Conservation (phyloP, 2,329 filamentous ascomycete genomes). For the Aspergillus unguis region DNA sequence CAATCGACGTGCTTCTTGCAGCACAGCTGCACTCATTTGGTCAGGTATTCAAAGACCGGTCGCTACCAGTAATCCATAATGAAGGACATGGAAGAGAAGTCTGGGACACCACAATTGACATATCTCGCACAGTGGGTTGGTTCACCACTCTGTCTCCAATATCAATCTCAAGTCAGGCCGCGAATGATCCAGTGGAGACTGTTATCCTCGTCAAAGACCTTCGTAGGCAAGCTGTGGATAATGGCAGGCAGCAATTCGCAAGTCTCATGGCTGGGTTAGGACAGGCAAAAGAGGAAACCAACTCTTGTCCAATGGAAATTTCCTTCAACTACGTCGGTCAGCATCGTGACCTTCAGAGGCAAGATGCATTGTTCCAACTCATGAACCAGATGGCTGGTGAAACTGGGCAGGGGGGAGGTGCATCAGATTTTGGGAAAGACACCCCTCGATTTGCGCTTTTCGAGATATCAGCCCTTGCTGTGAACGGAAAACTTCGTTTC, state of each 20-base stretch:
- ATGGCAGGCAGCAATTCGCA: conserved; percentile 40
- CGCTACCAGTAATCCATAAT: conserved; percentile 44
- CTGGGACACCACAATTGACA: conserved; percentile 46
- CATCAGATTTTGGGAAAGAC: conserved; percentile 44
- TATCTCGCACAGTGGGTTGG: conserved; percentile 52
- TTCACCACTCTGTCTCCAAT: conserved; percentile 51
- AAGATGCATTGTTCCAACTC: conserved; percentile 44
- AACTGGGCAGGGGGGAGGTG: conserved; percentile 44
- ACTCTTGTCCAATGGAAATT: conserved; percentile 45
- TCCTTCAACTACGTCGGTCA: conserved; percentile 43
- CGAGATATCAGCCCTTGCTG: conserved; percentile 52
- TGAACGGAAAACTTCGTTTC: conserved; percentile 46
- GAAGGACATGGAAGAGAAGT: conserved; percentile 50
- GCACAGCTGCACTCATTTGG: conserved; percentile 45
- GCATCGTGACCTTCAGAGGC: conserved; percentile 44
- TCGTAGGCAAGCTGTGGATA: conserved; percentile 35
- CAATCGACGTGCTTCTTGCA: conserved; percentile 37
- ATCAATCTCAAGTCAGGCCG: conserved; percentile 28
- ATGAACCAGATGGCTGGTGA: conserved; percentile 48
- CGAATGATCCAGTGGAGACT: conserved; percentile 29
- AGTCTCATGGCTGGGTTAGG: conserved; percentile 29
- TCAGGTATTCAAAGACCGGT: conserved; percentile 40
- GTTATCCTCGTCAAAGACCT: conserved; percentile 39
- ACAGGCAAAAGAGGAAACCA: conserved; percentile 27
- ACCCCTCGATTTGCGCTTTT: conserved; percentile 50